A percentile compares a stretch with the other conserved stretches of the same genome.
Evolutionary conservation across 2,329 filamentous ascomycete species (phyloP).

Genomic region (Colletotrichum navitas): DNA sequence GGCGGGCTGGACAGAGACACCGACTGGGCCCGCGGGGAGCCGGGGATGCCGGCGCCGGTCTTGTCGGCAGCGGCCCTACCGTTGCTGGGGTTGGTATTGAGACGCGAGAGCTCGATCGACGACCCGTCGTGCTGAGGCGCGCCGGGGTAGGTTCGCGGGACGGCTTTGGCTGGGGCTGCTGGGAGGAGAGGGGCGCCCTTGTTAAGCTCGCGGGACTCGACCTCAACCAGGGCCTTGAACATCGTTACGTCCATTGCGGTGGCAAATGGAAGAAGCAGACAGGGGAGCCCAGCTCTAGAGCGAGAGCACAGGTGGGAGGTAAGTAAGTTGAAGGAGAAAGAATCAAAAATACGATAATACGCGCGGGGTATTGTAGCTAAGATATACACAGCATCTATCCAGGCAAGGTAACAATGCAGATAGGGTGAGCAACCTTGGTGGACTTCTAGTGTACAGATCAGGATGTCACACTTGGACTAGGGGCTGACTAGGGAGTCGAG

Average conservation of each 20-base stretch:
- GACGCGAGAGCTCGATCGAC: conserved; percentile 48
- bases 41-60: not conserved
- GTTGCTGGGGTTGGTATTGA: conserved; percentile 35
- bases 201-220: conserved; percentile 47
- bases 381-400: not conserved
- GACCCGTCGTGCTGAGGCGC: conserved; percentile 50
- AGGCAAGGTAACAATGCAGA: not conserved
- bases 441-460: not conserved
- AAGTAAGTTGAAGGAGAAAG: not conserved
- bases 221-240: conserved; percentile 50
- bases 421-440: not conserved
- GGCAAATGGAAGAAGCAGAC: no score
- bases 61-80: not conserved
- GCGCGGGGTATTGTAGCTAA: not conserved
- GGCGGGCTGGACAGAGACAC: conserved; percentile 13
- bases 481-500: not conserved
- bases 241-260: conserved; percentile 52
- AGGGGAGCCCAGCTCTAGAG: not conserved
- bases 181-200: conserved; percentile 43
- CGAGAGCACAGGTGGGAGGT: not conserved
- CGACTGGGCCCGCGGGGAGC: conserved; percentile 13
- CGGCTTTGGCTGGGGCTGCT: conserved; percentile 51
- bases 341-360: not conserved
- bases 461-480: not conserved
- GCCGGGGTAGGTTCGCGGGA: conserved; percentile 56